Percentiles rank a stretch among this genome's conserved stretches.
phyloP scores from a whole-genome alignment of 2,329 filamentous ascomycete genomes.

The Drechmeria coniospora region DNA sequence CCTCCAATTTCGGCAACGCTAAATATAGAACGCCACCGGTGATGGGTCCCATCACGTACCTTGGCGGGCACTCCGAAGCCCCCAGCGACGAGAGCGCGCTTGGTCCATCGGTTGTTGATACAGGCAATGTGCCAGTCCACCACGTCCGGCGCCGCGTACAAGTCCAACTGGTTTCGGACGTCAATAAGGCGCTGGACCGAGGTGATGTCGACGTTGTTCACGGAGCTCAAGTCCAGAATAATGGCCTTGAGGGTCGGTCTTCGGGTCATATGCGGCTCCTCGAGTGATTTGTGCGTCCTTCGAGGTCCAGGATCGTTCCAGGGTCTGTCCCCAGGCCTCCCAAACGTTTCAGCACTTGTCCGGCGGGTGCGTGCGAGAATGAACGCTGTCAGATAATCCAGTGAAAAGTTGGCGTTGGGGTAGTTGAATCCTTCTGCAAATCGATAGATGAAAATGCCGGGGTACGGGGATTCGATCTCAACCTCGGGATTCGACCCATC shows the following conservation, averaged over 20 bases:
- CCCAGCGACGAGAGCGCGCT: constrained; percentile 70
- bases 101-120: constrained; percentile 83
- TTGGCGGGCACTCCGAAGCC: constrained; percentile 74
- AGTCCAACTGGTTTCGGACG: constrained; percentile 83
- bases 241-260: constrained; percentile 60
- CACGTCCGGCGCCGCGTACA: constrained; percentile 61
- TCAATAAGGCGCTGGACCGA: constrained; percentile 88
- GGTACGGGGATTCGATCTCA: constrained; percentile 65
- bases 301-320: constrained; percentile 84
- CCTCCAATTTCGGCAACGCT: constrained; percentile 78
- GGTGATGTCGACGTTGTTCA: constrained; percentile 89
- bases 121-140: constrained; percentile 96
- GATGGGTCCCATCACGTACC: constrained; percentile 27
- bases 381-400: constrained; percentile 59
- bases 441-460: constrained; percentile 89
- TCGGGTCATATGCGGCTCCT: constrained; percentile 2
- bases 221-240: constrained; percentile 83
- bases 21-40: constrained; percentile 89
- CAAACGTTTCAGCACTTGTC: constrained; percentile 54
- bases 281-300: constrained; percentile 26
- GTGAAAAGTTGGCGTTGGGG: constrained; percentile 77
- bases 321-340: constrained; percentile 59
- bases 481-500: constrained; percentile 84
- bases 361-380: constrained; percentile 60
- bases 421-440: constrained; percentile 95